Conservation (phyloP, 164 flowering plant species). For the Chimonanthus salicifolius region DNA sequence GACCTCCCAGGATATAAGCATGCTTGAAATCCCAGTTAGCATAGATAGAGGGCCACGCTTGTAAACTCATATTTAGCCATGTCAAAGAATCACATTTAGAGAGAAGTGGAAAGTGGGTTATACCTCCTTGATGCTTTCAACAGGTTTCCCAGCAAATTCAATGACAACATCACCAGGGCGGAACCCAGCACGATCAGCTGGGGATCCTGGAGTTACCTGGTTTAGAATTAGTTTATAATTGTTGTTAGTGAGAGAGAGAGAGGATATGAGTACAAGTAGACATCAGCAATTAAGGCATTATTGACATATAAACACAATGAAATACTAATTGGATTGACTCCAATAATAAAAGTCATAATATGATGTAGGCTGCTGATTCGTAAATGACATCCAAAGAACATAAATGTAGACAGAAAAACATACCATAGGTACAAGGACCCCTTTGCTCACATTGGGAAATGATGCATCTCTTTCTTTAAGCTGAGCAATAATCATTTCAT, state of each 20-base stretch:
- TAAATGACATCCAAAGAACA: background rate
- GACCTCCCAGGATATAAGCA: background rate
- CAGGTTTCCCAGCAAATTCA: constrained; percentile 69
- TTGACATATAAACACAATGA: background rate
- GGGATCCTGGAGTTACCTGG: constrained; percentile 90
- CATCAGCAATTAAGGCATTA: background rate
- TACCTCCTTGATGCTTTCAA: constrained; percentile 79
- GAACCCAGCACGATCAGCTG: constrained; percentile 87
- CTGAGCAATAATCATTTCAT: constrained; percentile 71
- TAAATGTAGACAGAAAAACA: constrained; percentile 10
- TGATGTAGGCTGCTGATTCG: background rate
- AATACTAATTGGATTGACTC: background rate
- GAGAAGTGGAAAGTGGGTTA: background rate
- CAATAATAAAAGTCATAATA: background rate
- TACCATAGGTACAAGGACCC: constrained; percentile 89
- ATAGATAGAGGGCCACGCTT: no score
- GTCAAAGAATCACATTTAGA: no score
- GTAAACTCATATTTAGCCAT: no score
- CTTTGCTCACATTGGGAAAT: constrained; percentile 65
- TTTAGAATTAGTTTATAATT: background rate
- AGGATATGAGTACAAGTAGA: background rate
- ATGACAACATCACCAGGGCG: constrained; percentile 83
- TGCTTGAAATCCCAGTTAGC: background rate
- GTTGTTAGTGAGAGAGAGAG: background rate
- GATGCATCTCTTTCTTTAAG: constrained; percentile 70